Base-by-base conservation (phyloP, 2,329 filamentous ascomycete genomes). In the Xylaria sp. region DNA sequence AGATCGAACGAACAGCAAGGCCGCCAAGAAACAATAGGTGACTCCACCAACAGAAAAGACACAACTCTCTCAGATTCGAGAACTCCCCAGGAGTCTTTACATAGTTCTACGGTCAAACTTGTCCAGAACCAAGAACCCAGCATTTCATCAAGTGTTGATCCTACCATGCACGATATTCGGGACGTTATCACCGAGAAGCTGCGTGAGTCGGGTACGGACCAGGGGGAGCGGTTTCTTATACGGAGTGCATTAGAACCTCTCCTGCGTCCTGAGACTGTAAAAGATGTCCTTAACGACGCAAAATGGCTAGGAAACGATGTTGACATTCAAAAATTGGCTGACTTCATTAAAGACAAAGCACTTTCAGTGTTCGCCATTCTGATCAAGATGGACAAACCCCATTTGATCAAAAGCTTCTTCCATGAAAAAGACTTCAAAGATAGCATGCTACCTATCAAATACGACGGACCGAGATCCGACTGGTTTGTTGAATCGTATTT, bases 301-400 rank as follows among this genome's bases (percentile, higher is more conserved):
- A 29, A 10, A n/a, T 27, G 13, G 23, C 23, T n/a, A 27, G 11
- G 15, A 31, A 31, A 13, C 23, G 23, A 4, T 8, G 21, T 10
- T 7, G 13, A 31, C 19, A 46, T 37, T 37, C 19, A 4, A 17
- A 37, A 1, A 43, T 25, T 54, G 13, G 40, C 52, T 13, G 1
- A 44, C 6, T 54, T 54, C 29, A 23, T 54, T 37, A 43, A 27
- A 8, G 15, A 27, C 13, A 17, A n/a, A n/a, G 52, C 52, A 29
- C 40, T 54, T 54, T 27, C 19, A 8, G 52, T 54, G 11, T 54
- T 54, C 40, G 52, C 52, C 17, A 37, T 37, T 13, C 29, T 54
- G 8, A 54, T 54, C 52, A 54, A 23, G 29, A 37, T 37, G 40
- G 29, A 21, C 19, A 44, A 10, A 19, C 40, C 52, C 1, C 2